Evolutionary conservation across 306 rosid species (phyloP).

Genomic region (Castanea crenata): DNA sequence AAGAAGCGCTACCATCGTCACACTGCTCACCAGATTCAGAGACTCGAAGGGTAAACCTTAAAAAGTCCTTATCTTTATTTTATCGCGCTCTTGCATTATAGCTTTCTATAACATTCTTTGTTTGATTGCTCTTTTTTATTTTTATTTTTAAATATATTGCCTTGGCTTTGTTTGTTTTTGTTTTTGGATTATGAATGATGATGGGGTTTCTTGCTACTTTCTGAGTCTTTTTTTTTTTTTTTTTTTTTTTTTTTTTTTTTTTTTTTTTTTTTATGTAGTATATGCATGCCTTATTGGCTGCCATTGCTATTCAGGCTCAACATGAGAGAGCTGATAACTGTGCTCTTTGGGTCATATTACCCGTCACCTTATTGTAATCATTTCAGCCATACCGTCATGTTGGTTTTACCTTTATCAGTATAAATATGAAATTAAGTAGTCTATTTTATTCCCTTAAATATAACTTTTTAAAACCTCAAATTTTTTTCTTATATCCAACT

Average conservation of each 20-base stretch:
- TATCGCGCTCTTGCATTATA: background rate
- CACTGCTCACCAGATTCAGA: conserved; percentile 92
- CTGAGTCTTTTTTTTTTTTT: background rate
- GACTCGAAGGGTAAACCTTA: conserved; percentile 73
- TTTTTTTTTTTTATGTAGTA: background rate
- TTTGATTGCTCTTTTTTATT: background rate
- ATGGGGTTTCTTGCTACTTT: background rate
- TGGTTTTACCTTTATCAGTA: too few relatives aligned
- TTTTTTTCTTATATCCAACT: too few relatives aligned
- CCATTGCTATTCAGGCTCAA: conserved; percentile 63
- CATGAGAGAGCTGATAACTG: conserved; percentile 85
- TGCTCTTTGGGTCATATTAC: conserved; percentile 61
- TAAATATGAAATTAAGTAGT: too few relatives aligned
- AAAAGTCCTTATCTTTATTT: background rate
- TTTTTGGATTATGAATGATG: background rate
- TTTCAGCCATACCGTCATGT: too few relatives aligned
- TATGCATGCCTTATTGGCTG: conserved; percentile 8
- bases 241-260: background rate
- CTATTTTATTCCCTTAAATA: too few relatives aligned
- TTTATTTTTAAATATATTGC: background rate
- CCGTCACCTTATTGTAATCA: too few relatives aligned
- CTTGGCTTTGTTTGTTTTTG: background rate
- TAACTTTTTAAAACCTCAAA: too few relatives aligned
- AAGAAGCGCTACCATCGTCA: conserved; percentile 96
- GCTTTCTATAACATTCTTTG: background rate